Evolutionary conservation across 768 basidiomycete species (phyloP).

Genomic region (Russula earlei): DNA sequence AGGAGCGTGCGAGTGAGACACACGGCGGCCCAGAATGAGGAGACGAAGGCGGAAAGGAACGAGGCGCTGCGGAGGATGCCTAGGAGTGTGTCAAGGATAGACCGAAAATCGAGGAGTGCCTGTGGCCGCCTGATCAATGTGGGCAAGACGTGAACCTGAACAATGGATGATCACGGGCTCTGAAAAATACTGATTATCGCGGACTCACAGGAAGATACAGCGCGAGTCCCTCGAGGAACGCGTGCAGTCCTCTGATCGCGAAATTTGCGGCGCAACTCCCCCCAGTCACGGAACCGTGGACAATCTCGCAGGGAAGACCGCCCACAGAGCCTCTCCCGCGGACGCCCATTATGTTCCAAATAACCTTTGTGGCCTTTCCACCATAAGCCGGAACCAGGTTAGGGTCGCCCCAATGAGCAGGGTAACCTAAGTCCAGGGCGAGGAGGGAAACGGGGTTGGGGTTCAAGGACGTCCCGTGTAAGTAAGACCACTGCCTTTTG

Average conservation of each 20-base stretch:
- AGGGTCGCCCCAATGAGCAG: conserved; percentile 57
- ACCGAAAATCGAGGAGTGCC: conserved; percentile 38
- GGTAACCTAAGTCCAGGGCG: conserved; percentile 48
- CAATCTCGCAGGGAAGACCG: conserved; percentile 67
- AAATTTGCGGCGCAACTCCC: conserved; percentile 55
- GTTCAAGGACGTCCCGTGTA: conserved; percentile 32
- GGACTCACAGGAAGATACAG: conserved; percentile 63
- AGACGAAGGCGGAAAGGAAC: conserved; percentile 65
- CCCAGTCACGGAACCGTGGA: conserved; percentile 51
- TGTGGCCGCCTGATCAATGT: conserved; percentile 50
- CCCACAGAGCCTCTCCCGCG: conserved; percentile 44
- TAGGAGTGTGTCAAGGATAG: conserved; percentile 33
- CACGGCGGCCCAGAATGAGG: conserved; percentile 59
- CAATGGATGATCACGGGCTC: not conserved
- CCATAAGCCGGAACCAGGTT: conserved; percentile 51
- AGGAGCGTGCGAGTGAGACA: conserved; percentile 61
- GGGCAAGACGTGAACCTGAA: conserved; percentile 65
- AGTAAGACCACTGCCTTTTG: conserved; percentile 52
- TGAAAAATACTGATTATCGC: not conserved
- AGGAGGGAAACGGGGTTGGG: conserved; percentile 36
- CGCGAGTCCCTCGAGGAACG: conserved; percentile 51
- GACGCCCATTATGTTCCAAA: conserved; percentile 52
- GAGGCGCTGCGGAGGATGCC: conserved; percentile 55
- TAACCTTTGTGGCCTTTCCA: conserved; percentile 38
- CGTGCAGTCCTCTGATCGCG: conserved; percentile 40